A percentile compares a stretch with the other conserved stretches of the same genome.
Evolutionary conservation across 2,329 filamentous ascomycete genomes (phyloP).

Genomic region (Aspergillus eucalypticola): DNA sequence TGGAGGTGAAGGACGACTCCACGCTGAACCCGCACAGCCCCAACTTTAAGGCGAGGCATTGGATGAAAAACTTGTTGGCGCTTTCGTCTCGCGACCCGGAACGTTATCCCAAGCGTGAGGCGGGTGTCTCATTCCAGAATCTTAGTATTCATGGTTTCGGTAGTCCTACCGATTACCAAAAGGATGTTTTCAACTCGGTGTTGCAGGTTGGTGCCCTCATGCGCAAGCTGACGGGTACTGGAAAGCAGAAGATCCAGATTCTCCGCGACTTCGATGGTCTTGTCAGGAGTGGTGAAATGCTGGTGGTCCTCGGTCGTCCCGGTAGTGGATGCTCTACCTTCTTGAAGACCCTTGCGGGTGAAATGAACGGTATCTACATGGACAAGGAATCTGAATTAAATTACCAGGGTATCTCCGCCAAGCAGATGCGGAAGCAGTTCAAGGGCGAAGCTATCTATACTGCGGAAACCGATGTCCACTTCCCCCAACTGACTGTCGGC

Average conservation of each 20-base stretch:
- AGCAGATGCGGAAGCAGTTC: conserved; percentile 67
- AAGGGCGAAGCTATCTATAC: conserved; percentile 86
- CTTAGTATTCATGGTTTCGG: conserved; percentile 70
- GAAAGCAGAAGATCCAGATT: conserved; percentile 58
- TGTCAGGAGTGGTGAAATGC: conserved; percentile 58
- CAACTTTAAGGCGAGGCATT: conserved; percentile 49
- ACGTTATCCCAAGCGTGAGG: conserved; percentile 55
- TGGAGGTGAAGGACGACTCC: conserved; percentile 35
- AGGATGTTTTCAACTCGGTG: conserved; percentile 43
- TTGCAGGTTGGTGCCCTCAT: conserved; percentile 37
- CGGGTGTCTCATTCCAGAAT: conserved; percentile 67
- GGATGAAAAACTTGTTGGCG: conserved; percentile 50
- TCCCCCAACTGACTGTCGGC: conserved; percentile 74
- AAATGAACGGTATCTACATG: conserved; percentile 77
- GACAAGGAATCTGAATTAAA: conserved; percentile 73
- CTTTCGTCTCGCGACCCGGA: conserved; percentile 54
- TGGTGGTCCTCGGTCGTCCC: conserved; percentile 57
- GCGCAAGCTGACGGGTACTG: conserved; percentile 35
- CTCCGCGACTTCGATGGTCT: conserved; percentile 65
- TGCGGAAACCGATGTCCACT: conserved; percentile 81
- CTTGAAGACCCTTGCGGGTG: conserved; percentile 79
- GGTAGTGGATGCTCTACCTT: conserved; percentile 73
- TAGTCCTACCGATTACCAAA: conserved; percentile 67
- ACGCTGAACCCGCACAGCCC: conserved; percentile 48
- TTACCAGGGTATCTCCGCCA: conserved; percentile 61